Base-by-base conservation (phyloP, 192 early-diverging fungal species). In the Spizellomyces sp. region DNA sequence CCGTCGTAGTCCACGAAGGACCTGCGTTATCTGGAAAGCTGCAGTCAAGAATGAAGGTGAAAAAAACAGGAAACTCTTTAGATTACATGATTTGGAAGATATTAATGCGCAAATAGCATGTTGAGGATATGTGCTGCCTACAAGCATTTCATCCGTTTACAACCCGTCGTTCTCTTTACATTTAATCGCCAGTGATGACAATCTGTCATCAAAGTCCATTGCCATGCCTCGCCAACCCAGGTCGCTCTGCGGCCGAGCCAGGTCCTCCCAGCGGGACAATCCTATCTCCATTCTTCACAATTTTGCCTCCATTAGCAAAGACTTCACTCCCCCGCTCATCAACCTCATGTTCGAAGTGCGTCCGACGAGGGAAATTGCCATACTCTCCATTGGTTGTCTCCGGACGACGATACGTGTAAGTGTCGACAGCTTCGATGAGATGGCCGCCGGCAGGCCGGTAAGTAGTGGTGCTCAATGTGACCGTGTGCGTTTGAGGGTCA, bases 311-410 rank as follows among this genome's bases (percentile, higher is more conserved):
- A 15, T 68, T 54, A 6, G 66, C 66, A 62, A 60, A 70, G 15
- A 61, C 15, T 46, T 70, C 58, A 48, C 43, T n/a, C n/a, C 12
- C 21, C 10, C 55, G 36, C 12, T 43, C 45, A 45, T 58, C 55
- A 21, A 70, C 68, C 0, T 58, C 57, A 46, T 62, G 58, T 43
- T 70, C 68, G 17, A 42, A 47, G 46, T 73, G 71, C 6, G 55
- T 55, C 9, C 64, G 71, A 9, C 64, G 71, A 4, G 71, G 71
- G 64, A 73, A 73, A 55, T 73, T 73, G 21, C 71, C 71, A 58
- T 73, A 73, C 45, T 73, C 71, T 12, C 71, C 71, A 45, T 73
- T 73, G 56, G 64, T 73, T 36, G 71, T 73, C 36, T 73, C 63
- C 55, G 71, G 71, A n/a, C 71, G 62, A 17, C 64, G 61, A 64